Conservation (phyloP, 345 rosid genomes). For the Linum trigynum region DNA sequence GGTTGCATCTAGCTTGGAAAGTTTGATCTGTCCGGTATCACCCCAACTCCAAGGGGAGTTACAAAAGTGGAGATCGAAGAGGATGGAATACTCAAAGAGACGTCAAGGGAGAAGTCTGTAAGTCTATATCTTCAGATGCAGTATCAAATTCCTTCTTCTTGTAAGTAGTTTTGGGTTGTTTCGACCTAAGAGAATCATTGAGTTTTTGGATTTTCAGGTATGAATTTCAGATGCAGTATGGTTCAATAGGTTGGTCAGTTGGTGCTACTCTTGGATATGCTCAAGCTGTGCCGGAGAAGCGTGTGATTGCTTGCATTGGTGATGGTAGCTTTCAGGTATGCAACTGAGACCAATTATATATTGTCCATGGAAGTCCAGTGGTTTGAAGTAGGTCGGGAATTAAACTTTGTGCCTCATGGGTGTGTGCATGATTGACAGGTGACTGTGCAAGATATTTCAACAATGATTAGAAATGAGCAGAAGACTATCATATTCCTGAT, state of each 20-base stretch:
- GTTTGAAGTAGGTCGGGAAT: too few species aligned
- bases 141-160: too few species aligned
- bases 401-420: background rate
- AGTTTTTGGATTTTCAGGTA: constrained; percentile 15
- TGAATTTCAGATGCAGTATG: constrained; percentile 87
- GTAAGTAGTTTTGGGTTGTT: too few species aligned
- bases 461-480: constrained; percentile 62
- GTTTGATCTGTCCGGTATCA: too few species aligned
- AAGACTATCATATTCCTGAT: constrained; percentile 61
- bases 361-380: too few species aligned
- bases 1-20: too few species aligned
- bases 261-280: constrained; percentile 85
- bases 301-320: constrained; percentile 71
- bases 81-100: too few species aligned
- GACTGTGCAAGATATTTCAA: constrained; percentile 68
- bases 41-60: too few species aligned
- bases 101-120: too few species aligned
- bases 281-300: constrained; percentile 61
- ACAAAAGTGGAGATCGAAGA: too few species aligned
- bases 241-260: constrained; percentile 85
- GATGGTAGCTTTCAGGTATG: constrained; percentile 83
- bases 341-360: background rate
- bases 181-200: background rate
- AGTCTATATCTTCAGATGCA: too few species aligned
- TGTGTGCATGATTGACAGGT: constrained; percentile 30